Conservation (phyloP, 2,329 filamentous ascomycete species). For the Epichloe uncinata region DNA sequence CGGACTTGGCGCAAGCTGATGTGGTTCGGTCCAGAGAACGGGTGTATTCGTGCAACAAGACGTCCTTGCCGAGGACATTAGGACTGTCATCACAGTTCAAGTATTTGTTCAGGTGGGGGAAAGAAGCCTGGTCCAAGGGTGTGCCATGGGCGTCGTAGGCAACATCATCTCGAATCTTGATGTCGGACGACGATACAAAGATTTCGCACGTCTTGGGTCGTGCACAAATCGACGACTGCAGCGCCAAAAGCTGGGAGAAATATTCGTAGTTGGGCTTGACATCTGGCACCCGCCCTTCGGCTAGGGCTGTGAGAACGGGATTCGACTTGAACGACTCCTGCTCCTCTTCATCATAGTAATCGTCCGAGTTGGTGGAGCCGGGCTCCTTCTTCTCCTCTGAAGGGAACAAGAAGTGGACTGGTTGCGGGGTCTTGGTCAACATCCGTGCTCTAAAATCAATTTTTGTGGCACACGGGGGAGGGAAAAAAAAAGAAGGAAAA, state of each 20-base stretch:
- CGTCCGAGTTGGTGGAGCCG: constrained; percentile 49
- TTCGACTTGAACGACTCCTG: constrained; percentile 50
- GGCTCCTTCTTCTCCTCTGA: constrained; percentile 42
- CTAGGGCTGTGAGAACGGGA: constrained; percentile 47
- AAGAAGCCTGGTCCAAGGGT: constrained; percentile 31
- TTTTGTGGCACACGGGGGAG: background rate
- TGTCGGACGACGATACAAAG: constrained; percentile 40
- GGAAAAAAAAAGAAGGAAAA: background rate
- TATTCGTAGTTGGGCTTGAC: constrained; percentile 50
- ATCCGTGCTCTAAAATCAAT: background rate
- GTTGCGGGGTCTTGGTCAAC: constrained; percentile 1
- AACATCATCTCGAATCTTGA: constrained; percentile 36
- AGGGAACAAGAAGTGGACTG: constrained; percentile 50
- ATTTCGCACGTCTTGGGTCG: constrained; percentile 46
- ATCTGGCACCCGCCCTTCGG: constrained; percentile 41
- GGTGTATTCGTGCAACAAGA: constrained; percentile 46
- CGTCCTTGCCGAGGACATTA: constrained; percentile 36
- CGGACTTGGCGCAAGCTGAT: constrained; percentile 39
- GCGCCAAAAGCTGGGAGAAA: constrained; percentile 40
- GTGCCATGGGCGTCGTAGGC: constrained; percentile 30
- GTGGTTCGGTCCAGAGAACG: constrained; percentile 39
- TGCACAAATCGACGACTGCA: constrained; percentile 39
- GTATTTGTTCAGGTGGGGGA: constrained; percentile 44
- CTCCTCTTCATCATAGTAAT: constrained; percentile 29
- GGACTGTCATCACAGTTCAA: constrained; percentile 39